Conservation (phyloP, 2,329 filamentous ascomycete species). For the Fusarium tanahbumbuense region DNA sequence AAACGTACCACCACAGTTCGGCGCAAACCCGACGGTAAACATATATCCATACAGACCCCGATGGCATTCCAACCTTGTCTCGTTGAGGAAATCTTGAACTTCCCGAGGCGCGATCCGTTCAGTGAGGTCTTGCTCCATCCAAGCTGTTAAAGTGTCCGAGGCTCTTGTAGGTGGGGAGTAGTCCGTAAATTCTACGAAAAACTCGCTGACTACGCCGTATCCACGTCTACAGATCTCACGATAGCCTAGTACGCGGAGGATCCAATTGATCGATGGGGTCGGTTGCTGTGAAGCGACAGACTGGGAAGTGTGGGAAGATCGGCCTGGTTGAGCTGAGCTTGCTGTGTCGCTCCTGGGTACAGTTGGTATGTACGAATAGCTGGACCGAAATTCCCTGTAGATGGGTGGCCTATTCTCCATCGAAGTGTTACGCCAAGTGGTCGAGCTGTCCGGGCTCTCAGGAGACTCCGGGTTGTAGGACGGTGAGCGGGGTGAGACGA, state of each 20-base stretch:
- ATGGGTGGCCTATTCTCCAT: not conserved
- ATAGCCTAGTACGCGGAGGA: not conserved
- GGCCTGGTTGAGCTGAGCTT: not conserved
- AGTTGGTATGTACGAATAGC: not conserved
- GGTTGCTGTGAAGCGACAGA: not conserved
- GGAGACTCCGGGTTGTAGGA: not conserved
- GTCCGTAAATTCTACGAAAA: not conserved
- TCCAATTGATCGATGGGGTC: not conserved
- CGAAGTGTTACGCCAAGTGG: not conserved
- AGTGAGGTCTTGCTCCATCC: not conserved
- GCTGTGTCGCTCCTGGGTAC: not conserved
- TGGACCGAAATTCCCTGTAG: not conserved
- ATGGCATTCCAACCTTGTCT: conserved; percentile 6
- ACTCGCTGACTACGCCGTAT: not conserved
- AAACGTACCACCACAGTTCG: not conserved
- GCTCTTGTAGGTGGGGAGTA: not conserved
- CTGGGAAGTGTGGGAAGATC: not conserved
- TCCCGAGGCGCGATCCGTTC: not conserved
- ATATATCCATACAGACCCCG: not conserved
- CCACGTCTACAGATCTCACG: not conserved
- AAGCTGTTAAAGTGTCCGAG: not conserved
- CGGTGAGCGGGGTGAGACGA: not conserved
- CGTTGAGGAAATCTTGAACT: not conserved
- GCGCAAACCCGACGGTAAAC: not conserved
- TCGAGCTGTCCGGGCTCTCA: not conserved